Evolutionary conservation across 768 basidiomycete species (phyloP).

Genomic region (Cyclocybe cylindracea): DNA sequence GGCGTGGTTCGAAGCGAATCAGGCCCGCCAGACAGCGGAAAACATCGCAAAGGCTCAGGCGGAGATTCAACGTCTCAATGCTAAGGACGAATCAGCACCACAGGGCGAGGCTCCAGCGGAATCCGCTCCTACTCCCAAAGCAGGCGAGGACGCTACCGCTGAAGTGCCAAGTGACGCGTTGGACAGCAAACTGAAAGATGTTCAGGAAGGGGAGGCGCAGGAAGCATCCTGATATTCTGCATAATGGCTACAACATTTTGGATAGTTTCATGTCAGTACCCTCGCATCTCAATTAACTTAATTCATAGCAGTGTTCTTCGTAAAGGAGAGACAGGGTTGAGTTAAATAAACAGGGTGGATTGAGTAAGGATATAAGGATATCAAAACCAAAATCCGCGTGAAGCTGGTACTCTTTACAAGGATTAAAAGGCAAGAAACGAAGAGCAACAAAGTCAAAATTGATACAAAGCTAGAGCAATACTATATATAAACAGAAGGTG

Average conservation of each 20-base stretch:
- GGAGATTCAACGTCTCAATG: conserved; percentile 63
- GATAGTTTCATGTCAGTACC: conserved; percentile 5
- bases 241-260: conserved; percentile 1
- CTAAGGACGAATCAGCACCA: too few species aligned
- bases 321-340: conserved; percentile 17
- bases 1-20: conserved; percentile 93
- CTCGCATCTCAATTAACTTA: conserved; percentile 10
- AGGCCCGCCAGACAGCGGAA: conserved; percentile 74
- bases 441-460: conserved; percentile 20
- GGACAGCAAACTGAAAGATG: conserved; percentile 44
- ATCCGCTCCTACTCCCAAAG: conserved; percentile 42
- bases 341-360: conserved; percentile 27
- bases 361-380: conserved; percentile 29
- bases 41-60: conserved; percentile 81
- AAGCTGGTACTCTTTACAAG: conserved; percentile 35
- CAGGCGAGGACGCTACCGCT: conserved; percentile 24
- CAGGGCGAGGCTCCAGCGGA: conserved; percentile 34
- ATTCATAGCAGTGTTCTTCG: conserved; percentile 12
- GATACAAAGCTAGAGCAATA: conserved; percentile 26
- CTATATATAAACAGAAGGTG: conserved; percentile 22
- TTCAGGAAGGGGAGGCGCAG: conserved; percentile 27
- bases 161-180: conserved; percentile 40
- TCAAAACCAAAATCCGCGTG: conserved; percentile 36
- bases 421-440: conserved; percentile 34
- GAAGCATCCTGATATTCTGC: conserved; percentile 3